Conservation (phyloP, 2,329 filamentous ascomycete genomes). For the Aspergillus pseudonomiae region DNA sequence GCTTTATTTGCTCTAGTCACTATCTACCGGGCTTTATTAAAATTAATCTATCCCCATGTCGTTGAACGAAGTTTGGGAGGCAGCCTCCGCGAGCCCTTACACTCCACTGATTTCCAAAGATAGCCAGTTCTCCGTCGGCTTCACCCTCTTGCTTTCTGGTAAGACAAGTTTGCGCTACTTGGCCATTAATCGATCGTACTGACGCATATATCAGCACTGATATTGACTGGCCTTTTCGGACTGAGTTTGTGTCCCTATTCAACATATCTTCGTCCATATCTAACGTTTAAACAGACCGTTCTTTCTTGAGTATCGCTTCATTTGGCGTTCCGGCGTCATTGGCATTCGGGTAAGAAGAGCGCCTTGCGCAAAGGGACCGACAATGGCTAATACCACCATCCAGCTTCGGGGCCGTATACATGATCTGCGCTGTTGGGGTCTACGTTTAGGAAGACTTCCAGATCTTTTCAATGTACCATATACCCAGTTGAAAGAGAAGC, state of each 20-base stretch:
- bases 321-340: constrained; percentile 85
- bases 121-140: constrained; percentile 80
- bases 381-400: constrained; percentile 16
- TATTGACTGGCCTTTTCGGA: constrained; percentile 78
- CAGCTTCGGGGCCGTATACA: constrained; percentile 93
- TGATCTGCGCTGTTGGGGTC: constrained; percentile 98
- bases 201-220: constrained; percentile 53
- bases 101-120: constrained; percentile 77
- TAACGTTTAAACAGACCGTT: constrained; percentile 67
- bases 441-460: constrained; percentile 71
- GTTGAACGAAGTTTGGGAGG: constrained; percentile 89
- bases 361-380: constrained; percentile 5
- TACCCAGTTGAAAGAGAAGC: constrained; percentile 30
- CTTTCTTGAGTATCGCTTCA: constrained; percentile 72
- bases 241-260: constrained; percentile 67
- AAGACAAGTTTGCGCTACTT: constrained; percentile 10
- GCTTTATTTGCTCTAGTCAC: constrained; percentile 4
- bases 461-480: constrained; percentile 37
- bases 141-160: constrained; percentile 72
- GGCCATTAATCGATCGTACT: constrained; percentile 3
- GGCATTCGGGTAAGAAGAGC: constrained; percentile 75
- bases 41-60: constrained; percentile 52
- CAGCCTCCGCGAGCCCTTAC: constrained; percentile 85
- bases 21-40: constrained; percentile 7
- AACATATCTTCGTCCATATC: constrained; percentile 1